phyloP scores from a whole-genome alignment of 208 protist species.

The Vickermania spadyakhi region DNA sequence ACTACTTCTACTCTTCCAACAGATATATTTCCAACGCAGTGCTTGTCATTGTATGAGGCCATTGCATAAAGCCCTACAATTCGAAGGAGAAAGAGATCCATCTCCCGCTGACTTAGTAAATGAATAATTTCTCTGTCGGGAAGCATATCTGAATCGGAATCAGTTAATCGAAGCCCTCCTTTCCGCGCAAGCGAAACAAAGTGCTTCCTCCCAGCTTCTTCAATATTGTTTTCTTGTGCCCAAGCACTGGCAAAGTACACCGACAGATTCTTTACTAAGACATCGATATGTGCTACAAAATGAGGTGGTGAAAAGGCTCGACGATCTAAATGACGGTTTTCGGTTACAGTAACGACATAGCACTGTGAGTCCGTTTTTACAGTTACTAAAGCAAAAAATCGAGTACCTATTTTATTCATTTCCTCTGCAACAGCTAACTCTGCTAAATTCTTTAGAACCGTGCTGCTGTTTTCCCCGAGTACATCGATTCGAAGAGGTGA shows the following conservation, averaged over 20 bases:
- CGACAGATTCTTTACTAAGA: conserved; percentile 15
- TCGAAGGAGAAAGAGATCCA: conserved; percentile 51
- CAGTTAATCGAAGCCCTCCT: conserved; percentile 18
- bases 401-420: not conserved
- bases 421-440: not conserved
- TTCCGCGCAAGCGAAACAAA: conserved; percentile 14
- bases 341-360: conserved; percentile 28
- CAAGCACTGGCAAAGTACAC: conserved; percentile 25
- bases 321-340: conserved; percentile 21
- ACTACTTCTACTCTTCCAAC: conserved; percentile 29
- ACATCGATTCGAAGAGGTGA: not conserved
- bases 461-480: not conserved
- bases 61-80: conserved; percentile 27
- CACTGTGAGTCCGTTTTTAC: conserved; percentile 12
- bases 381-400: conserved; percentile 28
- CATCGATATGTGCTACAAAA: conserved; percentile 24
- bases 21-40: conserved; percentile 28
- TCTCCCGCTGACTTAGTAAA: conserved; percentile 13
- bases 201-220: conserved; percentile 16
- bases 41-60: conserved; percentile 33
- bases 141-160: not conserved
- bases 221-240: conserved; percentile 12
- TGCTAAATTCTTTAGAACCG: not conserved
- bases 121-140: not conserved
- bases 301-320: conserved; percentile 19